phyloP scores from a whole-genome alignment of 495 filamentous ascomycete species.

The Tuber calosporum region DNA sequence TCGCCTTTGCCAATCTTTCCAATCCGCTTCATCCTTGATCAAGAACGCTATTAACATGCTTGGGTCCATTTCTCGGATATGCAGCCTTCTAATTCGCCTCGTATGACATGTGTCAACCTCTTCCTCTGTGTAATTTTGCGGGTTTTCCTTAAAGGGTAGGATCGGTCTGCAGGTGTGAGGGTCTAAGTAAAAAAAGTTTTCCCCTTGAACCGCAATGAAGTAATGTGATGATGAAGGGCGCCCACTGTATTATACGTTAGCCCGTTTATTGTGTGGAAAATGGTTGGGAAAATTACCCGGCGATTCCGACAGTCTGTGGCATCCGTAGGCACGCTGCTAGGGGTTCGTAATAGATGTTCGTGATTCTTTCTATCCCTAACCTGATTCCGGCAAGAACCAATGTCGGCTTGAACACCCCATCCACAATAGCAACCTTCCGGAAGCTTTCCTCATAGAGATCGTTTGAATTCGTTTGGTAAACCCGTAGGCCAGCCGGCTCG shows the following conservation, averaged over 20 bases:
- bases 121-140: constrained; percentile 60
- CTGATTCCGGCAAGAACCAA: constrained; percentile 81
- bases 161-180: constrained; percentile 53
- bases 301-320: constrained; percentile 87
- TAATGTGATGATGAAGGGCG: constrained; percentile 94
- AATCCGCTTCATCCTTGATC: constrained; percentile 73
- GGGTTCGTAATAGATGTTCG: constrained; percentile 83
- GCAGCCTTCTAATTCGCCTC: constrained; percentile 68
- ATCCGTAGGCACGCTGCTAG: constrained; percentile 73
- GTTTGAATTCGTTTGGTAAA: constrained; percentile 84
- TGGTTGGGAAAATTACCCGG: constrained; percentile 58
- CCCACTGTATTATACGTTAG: constrained; percentile 51
- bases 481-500: constrained; percentile 54
- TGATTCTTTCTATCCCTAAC: constrained; percentile 88
- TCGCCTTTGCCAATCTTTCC: constrained; percentile 67
- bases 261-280: background rate
- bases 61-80: constrained; percentile 90
- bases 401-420: constrained; percentile 65
- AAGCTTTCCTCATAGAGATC: constrained; percentile 91
- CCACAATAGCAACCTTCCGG: constrained; percentile 61
- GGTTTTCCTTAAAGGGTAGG: constrained; percentile 47
- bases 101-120: constrained; percentile 85
- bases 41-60: constrained; percentile 98
- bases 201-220: constrained; percentile 89
- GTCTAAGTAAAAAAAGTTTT: constrained; percentile 88